Evolutionary conservation across 352 stramenopile genomes (phyloP).

Genomic region (Phytophthora cactorum): DNA sequence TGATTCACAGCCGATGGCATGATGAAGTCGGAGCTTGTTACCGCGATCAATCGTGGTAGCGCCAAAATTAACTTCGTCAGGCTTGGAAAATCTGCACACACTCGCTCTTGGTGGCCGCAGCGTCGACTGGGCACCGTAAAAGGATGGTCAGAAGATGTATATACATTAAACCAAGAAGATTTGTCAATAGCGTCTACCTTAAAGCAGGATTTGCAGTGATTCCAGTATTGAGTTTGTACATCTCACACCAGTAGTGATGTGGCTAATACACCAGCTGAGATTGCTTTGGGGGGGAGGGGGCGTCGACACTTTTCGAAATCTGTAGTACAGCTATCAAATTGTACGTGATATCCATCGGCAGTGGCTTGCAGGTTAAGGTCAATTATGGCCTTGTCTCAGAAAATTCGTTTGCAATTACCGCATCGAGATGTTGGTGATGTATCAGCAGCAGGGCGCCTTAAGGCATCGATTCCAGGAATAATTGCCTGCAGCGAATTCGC

Average conservation of each 20-base stretch:
- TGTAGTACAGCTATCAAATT: background rate
- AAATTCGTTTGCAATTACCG: background rate
- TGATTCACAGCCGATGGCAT: conserved; percentile 25
- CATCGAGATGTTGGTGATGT: background rate
- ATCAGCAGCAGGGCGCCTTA: background rate
- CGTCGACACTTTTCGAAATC: conserved; percentile 17
- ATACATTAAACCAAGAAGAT: no score
- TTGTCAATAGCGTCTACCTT: no score
- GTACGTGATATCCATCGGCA: background rate
- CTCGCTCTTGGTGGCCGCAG: conserved; percentile 15
- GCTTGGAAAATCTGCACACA: conserved; percentile 32
- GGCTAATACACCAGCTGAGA: background rate
- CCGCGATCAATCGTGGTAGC: background rate
- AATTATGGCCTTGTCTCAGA: conserved; percentile 7
- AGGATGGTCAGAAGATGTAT: no score
- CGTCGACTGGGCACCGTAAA: conserved; percentile 23
- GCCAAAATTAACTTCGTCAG: background rate
- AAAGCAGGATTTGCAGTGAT: conserved; percentile 24
- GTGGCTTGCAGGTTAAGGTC: background rate
- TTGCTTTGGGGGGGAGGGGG: no score
- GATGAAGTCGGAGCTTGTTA: conserved; percentile 3
- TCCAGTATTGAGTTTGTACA: conserved; percentile 24
- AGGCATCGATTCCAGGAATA: conserved; percentile 8
- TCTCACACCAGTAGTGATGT: conserved; percentile 14
- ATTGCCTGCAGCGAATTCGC: background rate